Base-by-base conservation (phyloP, 75 land plant species). In the Selaginella tamariscina region DNA sequence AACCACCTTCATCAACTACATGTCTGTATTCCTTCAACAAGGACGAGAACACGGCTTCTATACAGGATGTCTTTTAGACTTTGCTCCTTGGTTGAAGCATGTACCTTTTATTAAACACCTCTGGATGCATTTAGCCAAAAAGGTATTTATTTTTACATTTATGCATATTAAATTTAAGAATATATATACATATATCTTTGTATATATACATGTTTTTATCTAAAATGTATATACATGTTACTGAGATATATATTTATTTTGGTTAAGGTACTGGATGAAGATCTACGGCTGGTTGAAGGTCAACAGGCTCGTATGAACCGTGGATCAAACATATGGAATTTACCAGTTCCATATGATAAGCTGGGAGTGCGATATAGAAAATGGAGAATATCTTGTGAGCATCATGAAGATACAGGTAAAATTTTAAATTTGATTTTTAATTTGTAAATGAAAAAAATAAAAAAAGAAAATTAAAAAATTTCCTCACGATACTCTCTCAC, bases 61-160 rank as follows among this genome's bases (percentile, higher is more conserved):
- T 94, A 94, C 70, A 82, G 98, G 70, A 90, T 94, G 96, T 88
- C 91, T 2, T 71, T n/a, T 94, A 62, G 98, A 94, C 65, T 94
- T 90, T 73, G 88, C 92, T 30, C 91, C 91, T 0, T 15, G 82
- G 20, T 68, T 90, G 30, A 82, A 87, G 78, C 85, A 87, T 62
- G 67, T 94, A 22, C 98, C 98, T 26, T 85, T 80, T 73, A 87
- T 94, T 77, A 73, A 85, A 15, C 31, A 73, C 56, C 56, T 94
- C 22, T 94, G 98, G 98, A 78, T 75, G 57, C 68, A 90, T 75
- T 79, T 94, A 74, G 98, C 98, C 44, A 83, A 83, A 54, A 66
- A 89, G 96, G 98, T 90, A 75, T 27, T 22, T 31, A 15, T 18
- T 62, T 0, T 59, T 5, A 8, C 23, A 26, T 27, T n/a, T 2